Evolutionary conservation across 257 asterid species (phyloP), one percentile per base, ranked within the genome.

Genomic region (Ilex asprella): DNA sequence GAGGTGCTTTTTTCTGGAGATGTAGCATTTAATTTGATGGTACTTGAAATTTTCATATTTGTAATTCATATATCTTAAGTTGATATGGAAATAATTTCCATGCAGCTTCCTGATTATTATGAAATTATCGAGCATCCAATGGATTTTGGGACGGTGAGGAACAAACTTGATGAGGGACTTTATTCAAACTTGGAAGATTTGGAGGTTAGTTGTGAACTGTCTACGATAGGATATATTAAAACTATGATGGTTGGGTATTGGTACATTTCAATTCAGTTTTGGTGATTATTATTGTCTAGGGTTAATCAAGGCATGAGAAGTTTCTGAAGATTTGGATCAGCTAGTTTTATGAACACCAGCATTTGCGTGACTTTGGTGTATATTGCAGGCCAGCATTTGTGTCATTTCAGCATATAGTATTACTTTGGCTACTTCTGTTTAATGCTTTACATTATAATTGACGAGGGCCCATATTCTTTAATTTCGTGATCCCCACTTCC

Each of bases 101-200:
- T 85, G 84, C 89, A 93, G 99, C 80, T 93, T 58, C 99, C 99
- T 66, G 97, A 93, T 85, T 93, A 93, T 77, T 90, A 82, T 68
- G 97, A 89, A 73, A 79, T 87, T 6, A 76, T 93, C 61, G 76
- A 93, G 75, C 76, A 78, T 10, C 99, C 99, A 39, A 89, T 93
- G 97, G 99, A 93, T 81, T 93, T 93, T 61, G 92, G 96, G 73
- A 89, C 97, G 12, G 74, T 93, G 72, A 81, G 92, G 75, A 82
- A 85, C 82, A 93, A 93, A 76, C 95, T 93, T 31, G 76, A 81
- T 13, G 62, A 67, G 12, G 80, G 90, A 16, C 78, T 56, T 46
- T 93, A 93, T 61, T 74, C 66, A 30, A 67, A 56, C 71, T 67
- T 93, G 85, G 95, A 85, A 65, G 96, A 87, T 44, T 66, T 93